Percentiles rank a stretch among this genome's conserved stretches.
phyloP scores from a whole-genome alignment of 805 yeast species.

The Candida coquimbonensis region DNA sequence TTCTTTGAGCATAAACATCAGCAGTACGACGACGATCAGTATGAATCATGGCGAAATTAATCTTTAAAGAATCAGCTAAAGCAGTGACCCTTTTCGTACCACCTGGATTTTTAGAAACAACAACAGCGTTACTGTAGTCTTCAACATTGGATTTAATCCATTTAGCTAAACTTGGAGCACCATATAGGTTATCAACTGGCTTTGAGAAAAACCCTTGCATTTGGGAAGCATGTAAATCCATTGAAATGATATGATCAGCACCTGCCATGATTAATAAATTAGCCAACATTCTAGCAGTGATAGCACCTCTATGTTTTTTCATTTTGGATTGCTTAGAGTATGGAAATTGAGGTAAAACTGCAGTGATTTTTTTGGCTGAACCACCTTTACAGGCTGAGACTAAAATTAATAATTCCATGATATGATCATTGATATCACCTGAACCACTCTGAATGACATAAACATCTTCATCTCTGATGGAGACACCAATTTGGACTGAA shows the following conservation, averaged over 20 bases:
- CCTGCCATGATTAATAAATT: constrained; percentile 95
- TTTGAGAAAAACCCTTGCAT: constrained; percentile 98
- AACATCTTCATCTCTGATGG: constrained; percentile 95
- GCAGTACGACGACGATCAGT: constrained; percentile 92
- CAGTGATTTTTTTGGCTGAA: constrained; percentile 92
- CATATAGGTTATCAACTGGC: constrained; percentile 94
- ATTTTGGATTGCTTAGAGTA: constrained; percentile 95
- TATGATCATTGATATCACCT: constrained; percentile 81
- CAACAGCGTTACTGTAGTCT: constrained; percentile 83
- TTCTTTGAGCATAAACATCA: constrained; percentile 43
- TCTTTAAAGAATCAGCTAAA: constrained; percentile 91
- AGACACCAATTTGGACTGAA: constrained; percentile 88
- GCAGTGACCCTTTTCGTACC: constrained; percentile 98
- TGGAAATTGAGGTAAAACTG: constrained; percentile 96
- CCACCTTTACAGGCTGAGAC: constrained; percentile 97
- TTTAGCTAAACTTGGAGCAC: constrained; percentile 92
- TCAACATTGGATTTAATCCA: constrained; percentile 92
- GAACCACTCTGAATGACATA: constrained; percentile 90
- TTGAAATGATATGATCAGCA: constrained; percentile 95
- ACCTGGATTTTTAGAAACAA: constrained; percentile 98
- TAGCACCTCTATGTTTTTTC: constrained; percentile 99
- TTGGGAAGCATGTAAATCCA: constrained; percentile 95
- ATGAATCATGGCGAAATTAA: constrained; percentile 97
- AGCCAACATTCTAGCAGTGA: constrained; percentile 97
- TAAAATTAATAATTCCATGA: constrained; percentile 90